Percentiles rank a stretch among this genome's conserved stretches.
Evolutionary conservation across 306 rosid species (phyloP).

Genomic region (Prunus mongolica): DNA sequence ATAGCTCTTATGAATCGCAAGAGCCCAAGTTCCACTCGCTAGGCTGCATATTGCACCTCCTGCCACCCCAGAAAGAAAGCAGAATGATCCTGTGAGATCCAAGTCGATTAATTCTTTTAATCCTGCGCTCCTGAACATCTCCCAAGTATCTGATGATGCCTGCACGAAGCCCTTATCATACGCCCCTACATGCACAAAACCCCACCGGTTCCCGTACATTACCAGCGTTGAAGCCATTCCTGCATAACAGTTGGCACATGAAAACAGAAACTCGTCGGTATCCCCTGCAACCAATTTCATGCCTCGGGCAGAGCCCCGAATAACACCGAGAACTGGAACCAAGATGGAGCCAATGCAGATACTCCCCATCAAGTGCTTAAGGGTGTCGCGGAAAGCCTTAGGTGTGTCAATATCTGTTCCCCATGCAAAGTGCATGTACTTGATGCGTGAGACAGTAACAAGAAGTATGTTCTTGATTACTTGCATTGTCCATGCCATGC

Average conservation of each 20-base stretch:
- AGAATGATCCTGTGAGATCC: conserved; percentile 72
- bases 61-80: conserved; percentile 63
- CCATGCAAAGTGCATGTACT: conserved; percentile 36
- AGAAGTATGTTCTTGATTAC: conserved; percentile 54
- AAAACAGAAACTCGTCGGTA: conserved; percentile 61
- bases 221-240: conserved; percentile 56
- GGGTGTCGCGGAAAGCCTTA: conserved; percentile 40
- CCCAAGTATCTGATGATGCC: conserved; percentile 68
- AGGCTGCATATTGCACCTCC: conserved; percentile 62
- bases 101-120: conserved; percentile 43
- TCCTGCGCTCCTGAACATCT: conserved; percentile 39
- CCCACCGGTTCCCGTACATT: conserved; percentile 64
- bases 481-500: conserved; percentile 77
- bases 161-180: conserved; percentile 60
- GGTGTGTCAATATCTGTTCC: conserved; percentile 28
- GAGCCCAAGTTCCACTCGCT: conserved; percentile 60
- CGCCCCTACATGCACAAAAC: conserved; percentile 66
- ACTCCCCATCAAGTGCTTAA: conserved; percentile 46
- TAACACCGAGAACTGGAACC: conserved; percentile 38
- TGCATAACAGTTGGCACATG: conserved; percentile 59
- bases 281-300: conserved; percentile 51
- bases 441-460: conserved; percentile 57
- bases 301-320: conserved; percentile 51
- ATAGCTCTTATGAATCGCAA: conserved; percentile 46
- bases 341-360: conserved; percentile 62